A percentile compares a stretch with the other conserved stretches of the same genome.
phyloP scores from a whole-genome alignment of 2,329 filamentous ascomycete species.

The Trichophyton benhamiae region DNA sequence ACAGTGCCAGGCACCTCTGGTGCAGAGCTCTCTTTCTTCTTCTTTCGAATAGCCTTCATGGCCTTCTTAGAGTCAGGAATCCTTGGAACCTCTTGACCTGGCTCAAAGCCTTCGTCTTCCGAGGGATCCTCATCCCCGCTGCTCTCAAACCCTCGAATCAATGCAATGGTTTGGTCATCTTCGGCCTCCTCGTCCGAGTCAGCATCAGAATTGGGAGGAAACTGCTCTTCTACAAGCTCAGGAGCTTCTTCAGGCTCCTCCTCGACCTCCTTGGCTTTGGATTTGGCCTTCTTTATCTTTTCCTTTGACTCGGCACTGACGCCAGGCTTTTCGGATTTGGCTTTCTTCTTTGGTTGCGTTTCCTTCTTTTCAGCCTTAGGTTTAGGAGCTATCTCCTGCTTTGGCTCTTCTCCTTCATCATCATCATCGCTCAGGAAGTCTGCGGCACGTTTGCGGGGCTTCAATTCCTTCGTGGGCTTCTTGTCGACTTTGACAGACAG shows the following conservation, averaged over 20 bases:
- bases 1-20: conserved; percentile 56
- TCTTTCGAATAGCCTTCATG: conserved; percentile 41
- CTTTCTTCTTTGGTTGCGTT: conserved; percentile 33
- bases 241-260: conserved; percentile 26
- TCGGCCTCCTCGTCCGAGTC: conserved; percentile 28
- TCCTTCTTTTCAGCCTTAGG: conserved; percentile 37
- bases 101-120: conserved; percentile 36
- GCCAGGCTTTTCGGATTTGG: conserved; percentile 16
- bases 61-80: conserved; percentile 36
- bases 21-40: conserved; percentile 31
- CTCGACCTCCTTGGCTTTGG: conserved; percentile 13
- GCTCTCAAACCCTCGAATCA: conserved; percentile 46
- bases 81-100: conserved; percentile 31
- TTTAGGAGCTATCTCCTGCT: conserved; percentile 31
- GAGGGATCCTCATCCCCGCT: conserved; percentile 39
- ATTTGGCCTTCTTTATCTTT: conserved; percentile 14
- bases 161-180: conserved; percentile 42
- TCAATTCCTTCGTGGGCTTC: conserved; percentile 25
- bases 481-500: conserved; percentile 24
- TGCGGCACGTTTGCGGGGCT: conserved; percentile 37
- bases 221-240: conserved; percentile 16
- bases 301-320: conserved; percentile 15
- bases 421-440: conserved; percentile 37
- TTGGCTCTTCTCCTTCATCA: conserved; percentile 17
- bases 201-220: conserved; percentile 8